Conservation (phyloP, 2,329 filamentous ascomycete genomes). For the Sporothrix schenckii region DNA sequence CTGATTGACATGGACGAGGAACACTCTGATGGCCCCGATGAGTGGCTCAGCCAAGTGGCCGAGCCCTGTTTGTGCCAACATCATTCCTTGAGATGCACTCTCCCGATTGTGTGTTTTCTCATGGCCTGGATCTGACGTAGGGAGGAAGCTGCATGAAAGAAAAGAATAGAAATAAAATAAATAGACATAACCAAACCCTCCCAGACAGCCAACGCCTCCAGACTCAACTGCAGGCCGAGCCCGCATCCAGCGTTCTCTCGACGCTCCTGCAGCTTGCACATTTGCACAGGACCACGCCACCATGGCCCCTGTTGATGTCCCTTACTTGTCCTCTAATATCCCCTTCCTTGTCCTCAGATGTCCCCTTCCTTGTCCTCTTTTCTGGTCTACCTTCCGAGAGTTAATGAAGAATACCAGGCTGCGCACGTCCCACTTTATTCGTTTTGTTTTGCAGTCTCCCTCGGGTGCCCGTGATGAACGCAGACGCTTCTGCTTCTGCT, state of each 20-base stretch:
- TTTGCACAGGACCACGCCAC: neutral
- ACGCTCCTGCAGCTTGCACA: neutral
- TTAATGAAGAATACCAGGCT: neutral
- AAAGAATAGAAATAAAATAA: neutral
- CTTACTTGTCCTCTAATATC: neutral
- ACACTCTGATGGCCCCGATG: no score
- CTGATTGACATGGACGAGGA: neutral
- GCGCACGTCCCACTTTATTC: conserved; percentile 14
- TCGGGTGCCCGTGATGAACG: conserved; percentile 20
- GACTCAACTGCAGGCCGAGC: neutral
- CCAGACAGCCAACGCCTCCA: neutral
- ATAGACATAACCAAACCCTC: neutral
- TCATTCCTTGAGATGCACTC: neutral
- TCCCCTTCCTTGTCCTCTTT: no score
- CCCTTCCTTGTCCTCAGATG: neutral
- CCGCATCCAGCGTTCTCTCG: conserved; percentile 4
- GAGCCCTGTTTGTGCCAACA: conserved; percentile 28
- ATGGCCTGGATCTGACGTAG: neutral
- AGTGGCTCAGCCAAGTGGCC: conserved; percentile 12
- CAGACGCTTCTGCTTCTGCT: neutral
- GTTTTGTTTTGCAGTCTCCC: neutral
- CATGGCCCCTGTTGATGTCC: neutral
- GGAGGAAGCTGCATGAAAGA: neutral
- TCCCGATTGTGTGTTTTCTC: neutral
- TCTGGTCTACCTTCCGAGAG: conserved; percentile 20